These are phyloP conservation scores for Yamadazyma friedrichii DNA, from an alignment of 1,139 yeast genomes.

Conservation along the genomic window DNA sequence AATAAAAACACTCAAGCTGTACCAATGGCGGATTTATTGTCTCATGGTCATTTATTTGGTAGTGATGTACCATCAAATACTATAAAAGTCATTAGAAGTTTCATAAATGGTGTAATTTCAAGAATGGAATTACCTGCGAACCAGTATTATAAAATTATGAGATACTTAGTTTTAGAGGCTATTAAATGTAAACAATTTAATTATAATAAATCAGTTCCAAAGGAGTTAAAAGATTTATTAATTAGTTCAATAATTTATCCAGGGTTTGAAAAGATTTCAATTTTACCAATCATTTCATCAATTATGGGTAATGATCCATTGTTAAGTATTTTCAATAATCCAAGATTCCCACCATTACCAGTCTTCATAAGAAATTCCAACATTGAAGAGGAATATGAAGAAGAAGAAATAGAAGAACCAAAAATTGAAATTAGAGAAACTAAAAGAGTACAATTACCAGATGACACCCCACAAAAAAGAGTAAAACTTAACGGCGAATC, in stretches of 20 bases:
- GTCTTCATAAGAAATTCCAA: conserved; percentile 26
- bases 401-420: conserved; percentile 14
- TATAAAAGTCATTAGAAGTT: conserved; percentile 38
- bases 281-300: conserved; percentile 69
- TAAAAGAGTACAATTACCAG: conserved; percentile 16
- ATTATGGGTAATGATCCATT: conserved; percentile 43
- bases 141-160: conserved; percentile 59
- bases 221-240: conserved; percentile 39
- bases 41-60: conserved; percentile 62
- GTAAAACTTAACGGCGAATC: conserved; percentile 1
- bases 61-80: conserved; percentile 39
- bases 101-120: conserved; percentile 50
- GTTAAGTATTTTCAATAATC: conserved; percentile 62
- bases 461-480: conserved; percentile 14
- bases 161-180: conserved; percentile 53
- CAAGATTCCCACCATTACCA: conserved; percentile 71
- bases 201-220: conserved; percentile 25
- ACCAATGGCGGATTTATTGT: conserved; percentile 66
- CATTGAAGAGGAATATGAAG: conserved; percentile 17
- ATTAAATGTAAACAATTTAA: conserved; percentile 29
- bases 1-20: conserved; percentile 44
- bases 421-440: conserved; percentile 10
- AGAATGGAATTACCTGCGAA: conserved; percentile 58
- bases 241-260: conserved; percentile 62
- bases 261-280: conserved; percentile 57